Base-by-base conservation (phyloP, 345 rosid species). In the Nephelium lappaceum region DNA sequence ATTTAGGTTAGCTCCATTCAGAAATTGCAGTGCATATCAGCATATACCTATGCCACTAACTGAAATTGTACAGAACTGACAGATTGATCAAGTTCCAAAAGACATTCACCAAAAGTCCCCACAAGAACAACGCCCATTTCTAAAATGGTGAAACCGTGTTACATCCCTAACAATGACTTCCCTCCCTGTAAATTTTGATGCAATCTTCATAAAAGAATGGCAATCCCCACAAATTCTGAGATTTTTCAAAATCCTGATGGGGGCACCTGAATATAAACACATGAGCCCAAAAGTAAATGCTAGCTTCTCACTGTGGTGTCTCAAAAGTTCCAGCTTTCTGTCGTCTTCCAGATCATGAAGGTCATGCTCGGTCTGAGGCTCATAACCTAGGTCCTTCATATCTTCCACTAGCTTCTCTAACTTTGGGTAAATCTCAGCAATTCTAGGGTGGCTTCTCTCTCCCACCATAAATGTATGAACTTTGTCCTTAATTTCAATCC, bases 151-250 rank as follows among this genome's bases (percentile, higher is more conserved):
- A 88, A 92, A 93, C 76, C 89, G 78, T 72, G 84, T 86, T 74
- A 83, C 82, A 86, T 92, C 95, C 88, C 94, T 87, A 45, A 92
- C 92, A 83, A 91, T 81, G 42, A 92, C 90, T 63, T 85, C 85
- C 76, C 89, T 87, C 61, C 79, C 51, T 11, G 86, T 78, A 69
- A 90, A 77, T 78, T 83, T 84, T 58, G 91, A 88, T 64, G 89
- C 93, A 79, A 85, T 82, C 77, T 86, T 89, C 93, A 89, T 91
- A 83, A 95, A 91, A 76, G 85, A 87, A 87, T 95, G 93, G 70
- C 97, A 93, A 74, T 95, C 94, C 57, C 88, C 91, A 84, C 94
- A 95, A 18, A 93, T 95, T 73, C 91, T 86, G 67, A 93, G 82
- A 71, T 91, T 92, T 85, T 90, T 91, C 95, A 93, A 88, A 64